phyloP scores from a whole-genome alignment of 805 yeast species.

The Candida broadrunensis region DNA sequence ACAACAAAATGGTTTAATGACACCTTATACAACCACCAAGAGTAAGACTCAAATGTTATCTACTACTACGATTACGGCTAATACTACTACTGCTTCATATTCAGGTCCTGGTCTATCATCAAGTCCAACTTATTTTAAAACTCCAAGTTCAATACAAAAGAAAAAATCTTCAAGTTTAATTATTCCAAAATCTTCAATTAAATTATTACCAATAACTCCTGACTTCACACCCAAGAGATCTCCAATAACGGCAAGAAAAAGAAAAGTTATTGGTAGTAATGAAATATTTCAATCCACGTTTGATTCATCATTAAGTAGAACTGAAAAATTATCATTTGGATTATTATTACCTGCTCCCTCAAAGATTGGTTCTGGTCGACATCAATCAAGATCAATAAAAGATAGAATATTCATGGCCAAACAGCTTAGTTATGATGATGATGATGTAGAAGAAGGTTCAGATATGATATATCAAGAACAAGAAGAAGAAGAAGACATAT shows the following conservation, averaged over 20 bases:
- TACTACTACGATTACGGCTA: background rate
- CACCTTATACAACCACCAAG: slow-evolving; percentile 4
- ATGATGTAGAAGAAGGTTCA: background rate
- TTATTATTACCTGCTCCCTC: slow-evolving; percentile 35
- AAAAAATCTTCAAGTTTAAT: background rate
- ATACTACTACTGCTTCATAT: too few relatives aligned
- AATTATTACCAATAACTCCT: slow-evolving; percentile 22
- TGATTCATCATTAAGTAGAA: background rate
- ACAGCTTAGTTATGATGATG: background rate
- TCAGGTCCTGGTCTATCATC: too few relatives aligned
- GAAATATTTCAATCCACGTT: slow-evolving; percentile 13
- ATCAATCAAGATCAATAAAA: slow-evolving; percentile 8
- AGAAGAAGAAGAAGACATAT: slow-evolving; percentile 10
- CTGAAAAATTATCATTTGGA: slow-evolving; percentile 17
- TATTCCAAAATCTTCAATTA: background rate
- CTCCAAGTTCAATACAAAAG: slow-evolving; percentile 8
- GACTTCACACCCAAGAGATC: slow-evolving; percentile 32
- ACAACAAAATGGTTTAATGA: slow-evolving; percentile 2
- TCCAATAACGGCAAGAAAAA: slow-evolving; percentile 17
- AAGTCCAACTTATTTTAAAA: slow-evolving; percentile 5
- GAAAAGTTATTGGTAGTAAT: slow-evolving; percentile 8
- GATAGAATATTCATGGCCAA: background rate
- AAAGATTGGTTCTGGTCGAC: slow-evolving; percentile 36
- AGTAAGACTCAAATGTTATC: slow-evolving; percentile 1
- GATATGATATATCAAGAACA: slow-evolving; percentile 9